A percentile compares a stretch with the other conserved stretches of the same genome.
Conservation (phyloP, 768 basidiomycete species). For the Pisolithus sp. region DNA sequence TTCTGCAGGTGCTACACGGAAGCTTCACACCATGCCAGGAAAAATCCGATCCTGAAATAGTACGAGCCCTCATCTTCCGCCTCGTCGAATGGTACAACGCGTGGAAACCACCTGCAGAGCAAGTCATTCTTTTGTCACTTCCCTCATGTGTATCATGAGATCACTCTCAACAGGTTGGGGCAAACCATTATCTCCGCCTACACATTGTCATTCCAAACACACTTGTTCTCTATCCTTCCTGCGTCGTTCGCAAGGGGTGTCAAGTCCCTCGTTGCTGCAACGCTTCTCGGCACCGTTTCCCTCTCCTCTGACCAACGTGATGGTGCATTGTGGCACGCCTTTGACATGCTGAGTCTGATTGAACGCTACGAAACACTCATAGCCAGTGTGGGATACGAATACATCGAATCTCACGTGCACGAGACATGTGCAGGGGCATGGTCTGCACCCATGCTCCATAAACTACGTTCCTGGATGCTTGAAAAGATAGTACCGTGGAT, state of each 20-base stretch:
- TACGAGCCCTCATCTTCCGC: conserved; percentile 51
- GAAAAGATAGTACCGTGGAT: conserved; percentile 82
- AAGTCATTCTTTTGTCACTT: conserved; percentile 18
- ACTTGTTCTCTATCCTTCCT: conserved; percentile 67
- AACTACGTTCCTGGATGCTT: conserved; percentile 70
- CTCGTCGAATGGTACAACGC: conserved; percentile 66
- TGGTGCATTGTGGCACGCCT: conserved; percentile 45
- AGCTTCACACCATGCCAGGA: conserved; percentile 28
- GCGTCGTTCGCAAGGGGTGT: conserved; percentile 61
- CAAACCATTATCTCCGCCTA: conserved; percentile 54
- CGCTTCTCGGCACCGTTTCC: conserved; percentile 32
- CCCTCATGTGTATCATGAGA: background rate
- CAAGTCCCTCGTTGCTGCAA: conserved; percentile 57
- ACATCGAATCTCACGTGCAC: conserved; percentile 70
- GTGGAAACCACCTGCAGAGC: conserved; percentile 71
- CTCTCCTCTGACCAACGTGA: conserved; percentile 26
- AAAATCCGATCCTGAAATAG: conserved; percentile 39
- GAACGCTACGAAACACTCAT: conserved; percentile 82
- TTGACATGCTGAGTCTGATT: conserved; percentile 67
- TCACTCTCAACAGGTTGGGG: conserved; percentile 44
- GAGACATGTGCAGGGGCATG: conserved; percentile 64
- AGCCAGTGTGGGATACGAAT: conserved; percentile 77
- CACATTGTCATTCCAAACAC: conserved; percentile 65
- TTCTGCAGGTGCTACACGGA: background rate
- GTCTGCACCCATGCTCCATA: conserved; percentile 56